These are phyloP conservation scores for Marsdenia floribunda DNA, from an alignment of 257 asterid species.

Conservation along the genomic window DNA sequence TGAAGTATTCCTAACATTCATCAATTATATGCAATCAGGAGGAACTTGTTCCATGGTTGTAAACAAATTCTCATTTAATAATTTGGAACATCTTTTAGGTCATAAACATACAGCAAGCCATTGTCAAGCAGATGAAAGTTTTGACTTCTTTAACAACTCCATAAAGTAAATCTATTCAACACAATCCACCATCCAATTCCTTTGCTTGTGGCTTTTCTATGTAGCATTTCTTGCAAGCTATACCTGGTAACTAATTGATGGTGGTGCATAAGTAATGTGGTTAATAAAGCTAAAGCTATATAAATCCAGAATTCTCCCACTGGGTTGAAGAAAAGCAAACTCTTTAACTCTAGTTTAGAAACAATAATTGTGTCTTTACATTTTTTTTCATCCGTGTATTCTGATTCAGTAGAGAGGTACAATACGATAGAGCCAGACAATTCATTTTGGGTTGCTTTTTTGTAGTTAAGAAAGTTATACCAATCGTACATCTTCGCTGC, in stretches of 20 bases:
- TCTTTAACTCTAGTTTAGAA: background rate
- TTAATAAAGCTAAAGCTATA: slow-evolving; percentile 1
- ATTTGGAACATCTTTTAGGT: background rate
- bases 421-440: slow-evolving; percentile 8
- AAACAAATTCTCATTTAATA: background rate
- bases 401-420: background rate
- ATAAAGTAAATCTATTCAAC: background rate
- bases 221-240: slow-evolving; percentile 12
- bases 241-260: background rate
- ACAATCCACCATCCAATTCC: slow-evolving; percentile 5
- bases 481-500: background rate
- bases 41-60: background rate
- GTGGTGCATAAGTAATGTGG: background rate
- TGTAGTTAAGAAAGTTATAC: background rate
- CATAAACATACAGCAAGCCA: background rate
- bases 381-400: background rate
- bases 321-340: background rate
- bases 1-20: background rate
- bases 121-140: background rate
- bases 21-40: background rate
- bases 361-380: background rate
- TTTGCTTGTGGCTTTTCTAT: slow-evolving; percentile 7
- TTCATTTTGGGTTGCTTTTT: background rate
- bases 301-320: background rate
- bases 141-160: background rate